These are phyloP conservation scores for Gryganskiella cystojenkinii DNA, from an alignment of 192 early-diverging fungal genomes.

Conservation along the genomic window DNA sequence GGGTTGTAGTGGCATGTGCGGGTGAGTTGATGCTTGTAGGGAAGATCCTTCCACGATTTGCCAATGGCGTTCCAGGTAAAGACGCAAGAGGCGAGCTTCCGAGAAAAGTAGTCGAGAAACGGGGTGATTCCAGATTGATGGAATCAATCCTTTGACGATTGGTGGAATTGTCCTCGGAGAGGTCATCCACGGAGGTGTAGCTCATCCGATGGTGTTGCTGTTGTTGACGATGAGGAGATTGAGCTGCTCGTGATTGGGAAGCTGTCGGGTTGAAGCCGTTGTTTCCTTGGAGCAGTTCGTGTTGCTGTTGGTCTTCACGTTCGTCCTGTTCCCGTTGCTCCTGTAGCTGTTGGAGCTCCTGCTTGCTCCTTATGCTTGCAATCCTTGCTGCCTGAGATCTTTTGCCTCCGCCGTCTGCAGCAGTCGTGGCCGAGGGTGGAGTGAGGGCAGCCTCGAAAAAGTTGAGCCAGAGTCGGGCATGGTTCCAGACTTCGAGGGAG, in stretches of 20 bases:
- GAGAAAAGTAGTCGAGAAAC: constrained; percentile 21
- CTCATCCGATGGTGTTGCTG: background rate
- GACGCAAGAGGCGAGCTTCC: background rate
- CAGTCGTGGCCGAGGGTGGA: background rate
- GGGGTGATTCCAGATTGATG: constrained; percentile 14
- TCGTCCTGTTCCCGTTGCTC: background rate
- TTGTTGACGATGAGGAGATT: background rate
- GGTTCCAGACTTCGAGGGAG: constrained; percentile 55
- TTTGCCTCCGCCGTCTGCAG: background rate
- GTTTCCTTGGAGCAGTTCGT: background rate
- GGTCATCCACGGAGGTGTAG: background rate
- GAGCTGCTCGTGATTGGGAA: background rate
- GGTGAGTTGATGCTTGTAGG: too few relatives aligned
- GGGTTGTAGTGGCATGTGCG: too few relatives aligned
- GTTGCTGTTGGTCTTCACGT: constrained; percentile 1
- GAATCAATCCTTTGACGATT: constrained; percentile 24
- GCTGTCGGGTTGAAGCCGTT: background rate
- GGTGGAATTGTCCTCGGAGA: constrained; percentile 10
- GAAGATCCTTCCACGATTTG: too few relatives aligned
- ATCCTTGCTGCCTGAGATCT: constrained; percentile 12
- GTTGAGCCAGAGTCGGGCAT: constrained; percentile 49
- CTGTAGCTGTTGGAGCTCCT: background rate
- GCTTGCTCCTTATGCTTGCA: constrained; percentile 18
- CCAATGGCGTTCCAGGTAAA: too few relatives aligned
- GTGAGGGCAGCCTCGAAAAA: constrained; percentile 34